Percentiles rank a stretch among this genome's conserved stretches.
These are phyloP conservation scores for Cercophora newfieldiana DNA, from an alignment of 495 filamentous ascomycete species.

Conservation along the genomic window DNA sequence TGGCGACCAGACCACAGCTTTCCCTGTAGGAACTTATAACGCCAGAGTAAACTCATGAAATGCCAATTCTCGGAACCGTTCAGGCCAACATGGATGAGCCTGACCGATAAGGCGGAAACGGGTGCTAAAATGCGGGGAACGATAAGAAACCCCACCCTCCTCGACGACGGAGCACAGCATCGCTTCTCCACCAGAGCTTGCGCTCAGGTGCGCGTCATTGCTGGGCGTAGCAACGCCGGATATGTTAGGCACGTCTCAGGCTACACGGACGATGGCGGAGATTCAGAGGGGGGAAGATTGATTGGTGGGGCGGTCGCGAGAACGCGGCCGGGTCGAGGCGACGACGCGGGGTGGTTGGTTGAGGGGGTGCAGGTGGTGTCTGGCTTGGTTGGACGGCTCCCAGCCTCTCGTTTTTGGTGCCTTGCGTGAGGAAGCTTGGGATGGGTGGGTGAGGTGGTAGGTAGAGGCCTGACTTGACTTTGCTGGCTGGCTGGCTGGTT, in stretches of 20 bases:
- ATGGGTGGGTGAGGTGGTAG: too few relatives aligned
- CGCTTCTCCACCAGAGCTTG: neutral
- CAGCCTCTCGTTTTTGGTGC: slow-evolving; percentile 46
- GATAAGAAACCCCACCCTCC: neutral
- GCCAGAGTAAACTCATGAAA: too few relatives aligned
- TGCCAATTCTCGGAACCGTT: too few relatives aligned
- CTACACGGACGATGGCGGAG: neutral
- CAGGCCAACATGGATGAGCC: neutral
- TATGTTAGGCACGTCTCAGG: neutral
- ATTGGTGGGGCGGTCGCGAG: slow-evolving; percentile 12
- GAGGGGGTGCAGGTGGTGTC: neutral
- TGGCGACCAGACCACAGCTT: too few relatives aligned
- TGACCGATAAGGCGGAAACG: neutral
- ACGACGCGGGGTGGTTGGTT: slow-evolving; percentile 25
- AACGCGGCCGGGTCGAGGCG: neutral
- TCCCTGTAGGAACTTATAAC: too few relatives aligned
- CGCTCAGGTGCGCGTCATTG: neutral
- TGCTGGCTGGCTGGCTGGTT: neutral
- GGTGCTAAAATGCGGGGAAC: neutral
- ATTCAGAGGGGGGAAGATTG: slow-evolving; percentile 5
- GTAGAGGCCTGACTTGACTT: too few relatives aligned
- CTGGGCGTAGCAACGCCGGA: too few relatives aligned
- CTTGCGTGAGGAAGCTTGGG: too few relatives aligned
- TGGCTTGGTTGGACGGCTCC: slow-evolving; percentile 34
- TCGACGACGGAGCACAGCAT: neutral